These are phyloP conservation scores for Xylariaceae sp. DNA, from an alignment of 2,329 filamentous ascomycete species.

Conservation along the genomic window DNA sequence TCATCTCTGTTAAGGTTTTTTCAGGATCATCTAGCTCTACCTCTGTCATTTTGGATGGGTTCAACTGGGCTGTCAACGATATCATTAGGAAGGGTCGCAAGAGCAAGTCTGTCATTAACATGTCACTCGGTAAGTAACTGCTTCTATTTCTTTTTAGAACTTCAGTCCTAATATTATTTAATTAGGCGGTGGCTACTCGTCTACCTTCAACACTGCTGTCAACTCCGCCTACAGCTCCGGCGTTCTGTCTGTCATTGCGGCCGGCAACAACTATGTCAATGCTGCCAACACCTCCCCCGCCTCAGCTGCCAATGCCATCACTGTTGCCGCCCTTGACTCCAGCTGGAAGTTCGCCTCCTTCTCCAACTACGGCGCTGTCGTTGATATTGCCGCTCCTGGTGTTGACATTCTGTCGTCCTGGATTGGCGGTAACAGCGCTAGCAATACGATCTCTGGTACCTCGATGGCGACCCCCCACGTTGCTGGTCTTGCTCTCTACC, in stretches of 20 bases:
- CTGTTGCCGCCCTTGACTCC: conserved; percentile 57
- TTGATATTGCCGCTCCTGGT: conserved; percentile 55
- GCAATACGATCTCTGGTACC: conserved; percentile 60
- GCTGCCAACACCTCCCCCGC: conserved; percentile 55
- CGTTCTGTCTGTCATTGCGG: conserved; percentile 61
- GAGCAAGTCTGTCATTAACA: conserved; percentile 56
- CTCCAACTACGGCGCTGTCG: conserved; percentile 56
- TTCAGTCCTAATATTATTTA: not conserved
- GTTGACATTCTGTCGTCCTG: conserved; percentile 50
- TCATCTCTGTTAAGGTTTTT: conserved; percentile 56
- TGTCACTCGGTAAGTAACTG: conserved; percentile 55
- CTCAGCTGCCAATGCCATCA: conserved; percentile 56
- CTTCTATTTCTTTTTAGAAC: not conserved
- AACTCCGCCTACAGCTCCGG: conserved; percentile 53
- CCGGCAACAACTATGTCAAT: conserved; percentile 57
- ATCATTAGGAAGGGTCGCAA: conserved; percentile 50
- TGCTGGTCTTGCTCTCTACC: conserved; percentile 65
- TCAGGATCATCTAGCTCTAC: conserved; percentile 36
- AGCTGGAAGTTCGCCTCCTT: conserved; percentile 50
- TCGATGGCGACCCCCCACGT: conserved; percentile 69
- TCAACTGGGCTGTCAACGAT: conserved; percentile 53
- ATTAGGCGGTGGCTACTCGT: conserved; percentile 49
- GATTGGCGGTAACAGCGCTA: conserved; percentile 49
- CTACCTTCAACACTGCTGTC: conserved; percentile 59
- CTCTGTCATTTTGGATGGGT: conserved; percentile 39